Percentiles rank a stretch among this genome's conserved stretches.
Conservation (phyloP, 2,329 filamentous ascomycete genomes). For the Penicillium nordicum region DNA sequence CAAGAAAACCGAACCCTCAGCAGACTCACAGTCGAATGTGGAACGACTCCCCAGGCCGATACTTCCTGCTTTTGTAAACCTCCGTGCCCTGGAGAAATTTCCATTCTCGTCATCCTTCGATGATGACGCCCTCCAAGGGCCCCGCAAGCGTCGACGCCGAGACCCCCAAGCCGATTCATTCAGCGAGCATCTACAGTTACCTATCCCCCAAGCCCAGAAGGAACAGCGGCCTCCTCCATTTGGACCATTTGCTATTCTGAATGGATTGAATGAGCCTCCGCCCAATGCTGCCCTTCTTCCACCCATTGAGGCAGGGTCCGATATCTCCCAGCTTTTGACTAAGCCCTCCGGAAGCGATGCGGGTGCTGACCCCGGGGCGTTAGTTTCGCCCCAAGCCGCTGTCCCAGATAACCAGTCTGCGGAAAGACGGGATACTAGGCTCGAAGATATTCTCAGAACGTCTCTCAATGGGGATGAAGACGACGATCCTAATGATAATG, state of each 20-base stretch:
- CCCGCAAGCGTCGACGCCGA: conserved; percentile 44
- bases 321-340: conserved; percentile 36
- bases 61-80: conserved; percentile 47
- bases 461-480: conserved; percentile 21
- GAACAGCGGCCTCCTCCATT: conserved; percentile 45
- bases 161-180: conserved; percentile 42
- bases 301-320: conserved; percentile 53
- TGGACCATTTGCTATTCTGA: conserved; percentile 50
- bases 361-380: conserved; percentile 21
- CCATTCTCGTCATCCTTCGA: conserved; percentile 41
- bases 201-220: conserved; percentile 47
- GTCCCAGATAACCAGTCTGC: conserved; percentile 21
- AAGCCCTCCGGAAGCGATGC: conserved; percentile 31
- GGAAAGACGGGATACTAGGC: conserved; percentile 34
- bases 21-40: conserved; percentile 30
- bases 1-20: conserved; percentile 33
- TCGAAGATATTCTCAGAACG: conserved; percentile 36
- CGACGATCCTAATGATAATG: conserved; percentile 16
- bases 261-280: conserved; percentile 62
- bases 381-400: conserved; percentile 15
- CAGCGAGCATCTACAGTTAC: conserved; percentile 46
- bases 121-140: conserved; percentile 31
- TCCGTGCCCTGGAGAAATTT: conserved; percentile 46
- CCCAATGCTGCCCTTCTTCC: conserved; percentile 60
- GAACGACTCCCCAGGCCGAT: conserved; percentile 41